phyloP scores from a whole-genome alignment of 805 yeast genomes.

The Lachancea meyersii region DNA sequence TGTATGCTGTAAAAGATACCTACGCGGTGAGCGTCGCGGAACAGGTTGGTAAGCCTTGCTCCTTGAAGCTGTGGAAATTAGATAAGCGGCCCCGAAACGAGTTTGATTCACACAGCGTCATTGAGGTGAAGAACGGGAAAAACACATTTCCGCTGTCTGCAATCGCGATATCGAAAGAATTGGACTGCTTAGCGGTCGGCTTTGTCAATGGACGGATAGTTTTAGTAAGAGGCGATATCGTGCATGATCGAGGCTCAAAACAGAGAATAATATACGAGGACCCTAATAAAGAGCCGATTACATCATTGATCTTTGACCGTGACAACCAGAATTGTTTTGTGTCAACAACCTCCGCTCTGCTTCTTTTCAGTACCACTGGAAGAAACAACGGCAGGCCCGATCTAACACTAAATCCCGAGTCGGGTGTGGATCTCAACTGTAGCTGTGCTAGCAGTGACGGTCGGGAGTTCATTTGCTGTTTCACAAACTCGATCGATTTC shows the following conservation, averaged over 20 bases:
- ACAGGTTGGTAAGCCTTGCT: constrained; percentile 60
- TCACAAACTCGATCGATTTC: constrained; percentile 55
- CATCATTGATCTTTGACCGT: constrained; percentile 56
- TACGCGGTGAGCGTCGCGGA: constrained; percentile 70
- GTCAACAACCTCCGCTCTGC: constrained; percentile 64
- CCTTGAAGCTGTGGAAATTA: constrained; percentile 69
- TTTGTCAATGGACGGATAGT: constrained; percentile 63
- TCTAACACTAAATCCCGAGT: constrained; percentile 37
- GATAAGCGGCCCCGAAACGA: constrained; percentile 38
- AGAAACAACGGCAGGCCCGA: constrained; percentile 64
- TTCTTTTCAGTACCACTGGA: constrained; percentile 72
- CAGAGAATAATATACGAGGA: constrained; percentile 74
- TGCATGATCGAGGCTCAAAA: constrained; percentile 84
- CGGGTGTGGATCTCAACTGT: constrained; percentile 41
- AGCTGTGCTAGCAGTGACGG: constrained; percentile 38
- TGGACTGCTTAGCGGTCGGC: constrained; percentile 27
- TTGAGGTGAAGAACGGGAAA: constrained; percentile 59
- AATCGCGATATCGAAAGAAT: constrained; percentile 20
- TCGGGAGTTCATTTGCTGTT: constrained; percentile 56
- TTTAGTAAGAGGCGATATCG: constrained; percentile 77
- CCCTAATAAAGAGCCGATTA: constrained; percentile 60
- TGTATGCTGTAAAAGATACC: constrained; percentile 43
- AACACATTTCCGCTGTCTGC: constrained; percentile 65
- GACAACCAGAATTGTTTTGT: constrained; percentile 55
- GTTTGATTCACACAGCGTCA: constrained; percentile 51